phyloP scores from a whole-genome alignment of 179 eudicot genomes.

The Gypsophila paniculata region DNA sequence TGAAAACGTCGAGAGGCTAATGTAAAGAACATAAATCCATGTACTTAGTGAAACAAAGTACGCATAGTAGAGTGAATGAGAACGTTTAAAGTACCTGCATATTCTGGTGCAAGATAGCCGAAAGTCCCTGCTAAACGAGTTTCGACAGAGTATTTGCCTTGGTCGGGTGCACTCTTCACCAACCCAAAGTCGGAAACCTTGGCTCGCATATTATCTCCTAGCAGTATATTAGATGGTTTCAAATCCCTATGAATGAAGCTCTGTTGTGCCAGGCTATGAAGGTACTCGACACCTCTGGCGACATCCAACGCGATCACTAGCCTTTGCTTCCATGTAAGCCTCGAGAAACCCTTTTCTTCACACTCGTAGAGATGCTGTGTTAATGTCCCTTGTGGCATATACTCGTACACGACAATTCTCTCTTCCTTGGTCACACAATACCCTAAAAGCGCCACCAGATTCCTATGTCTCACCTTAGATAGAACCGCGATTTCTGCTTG shows the following conservation, averaged over 20 bases:
- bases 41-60: too few species aligned
- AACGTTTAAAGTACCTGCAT: slow-evolving; percentile 28
- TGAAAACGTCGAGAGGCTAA: too few species aligned
- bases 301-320: slow-evolving; percentile 43
- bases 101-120: slow-evolving; percentile 48
- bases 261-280: slow-evolving; percentile 45
- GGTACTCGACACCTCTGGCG: slow-evolving; percentile 46
- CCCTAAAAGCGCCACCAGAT: slow-evolving; percentile 39
- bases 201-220: slow-evolving; percentile 42
- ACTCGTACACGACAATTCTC: slow-evolving; percentile 41
- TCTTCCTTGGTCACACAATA: slow-evolving; percentile 32
- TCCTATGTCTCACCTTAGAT: slow-evolving; percentile 40
- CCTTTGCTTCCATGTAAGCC: slow-evolving; percentile 40
- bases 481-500: slow-evolving; percentile 42
- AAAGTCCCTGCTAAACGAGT: slow-evolving; percentile 44
- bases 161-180: slow-evolving; percentile 38
- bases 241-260: slow-evolving; percentile 44
- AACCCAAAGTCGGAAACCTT: slow-evolving; percentile 43
- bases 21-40: too few species aligned
- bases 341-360: slow-evolving; percentile 18
- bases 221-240: slow-evolving; percentile 39
- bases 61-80: too few species aligned
- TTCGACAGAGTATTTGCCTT: slow-evolving; percentile 35
- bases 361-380: slow-evolving; percentile 34
- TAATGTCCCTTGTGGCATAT: slow-evolving; percentile 42